Conservation (phyloP, 495 filamentous ascomycete species). For the Hyaloscypha hepaticicola region DNA sequence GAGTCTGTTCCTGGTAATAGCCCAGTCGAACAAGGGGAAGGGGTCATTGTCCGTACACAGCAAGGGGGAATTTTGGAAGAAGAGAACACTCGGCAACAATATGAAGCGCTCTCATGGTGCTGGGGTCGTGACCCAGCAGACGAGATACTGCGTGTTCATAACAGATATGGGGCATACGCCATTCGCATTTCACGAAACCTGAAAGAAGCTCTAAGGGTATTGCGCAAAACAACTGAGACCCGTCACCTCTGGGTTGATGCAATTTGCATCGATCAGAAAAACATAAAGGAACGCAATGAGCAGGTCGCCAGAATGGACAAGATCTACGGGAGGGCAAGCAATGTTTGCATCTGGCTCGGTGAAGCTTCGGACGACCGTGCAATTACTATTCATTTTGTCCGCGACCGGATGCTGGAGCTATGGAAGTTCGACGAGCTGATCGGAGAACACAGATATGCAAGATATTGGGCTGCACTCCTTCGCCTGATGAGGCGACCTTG, state of each 20-base stretch:
- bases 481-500: slow-evolving; percentile 35
- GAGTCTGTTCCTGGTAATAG: too few species aligned
- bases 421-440: slow-evolving; percentile 22
- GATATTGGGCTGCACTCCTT: slow-evolving; percentile 33
- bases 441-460: slow-evolving; percentile 4
- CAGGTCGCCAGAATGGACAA: slow-evolving; percentile 32
- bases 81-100: too few species aligned
- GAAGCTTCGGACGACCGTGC: not conserved
- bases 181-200: not conserved
- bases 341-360: slow-evolving; percentile 12
- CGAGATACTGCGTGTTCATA: not conserved
- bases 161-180: not conserved
- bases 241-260: slow-evolving; percentile 2
- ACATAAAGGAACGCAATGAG: slow-evolving; percentile 21
- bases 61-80: too few species aligned
- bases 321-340: slow-evolving; percentile 25
- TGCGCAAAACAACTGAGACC: not conserved
- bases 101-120: slow-evolving; percentile 6
- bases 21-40: too few species aligned
- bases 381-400: slow-evolving; percentile 10
- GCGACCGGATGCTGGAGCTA: not conserved
- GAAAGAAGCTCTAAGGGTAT: not conserved
- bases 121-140: not conserved
- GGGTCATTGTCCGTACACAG: too few species aligned
- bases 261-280: not conserved